Conservation (phyloP, 78 protist genomes). For the Mantamonas sphyraenae region DNA sequence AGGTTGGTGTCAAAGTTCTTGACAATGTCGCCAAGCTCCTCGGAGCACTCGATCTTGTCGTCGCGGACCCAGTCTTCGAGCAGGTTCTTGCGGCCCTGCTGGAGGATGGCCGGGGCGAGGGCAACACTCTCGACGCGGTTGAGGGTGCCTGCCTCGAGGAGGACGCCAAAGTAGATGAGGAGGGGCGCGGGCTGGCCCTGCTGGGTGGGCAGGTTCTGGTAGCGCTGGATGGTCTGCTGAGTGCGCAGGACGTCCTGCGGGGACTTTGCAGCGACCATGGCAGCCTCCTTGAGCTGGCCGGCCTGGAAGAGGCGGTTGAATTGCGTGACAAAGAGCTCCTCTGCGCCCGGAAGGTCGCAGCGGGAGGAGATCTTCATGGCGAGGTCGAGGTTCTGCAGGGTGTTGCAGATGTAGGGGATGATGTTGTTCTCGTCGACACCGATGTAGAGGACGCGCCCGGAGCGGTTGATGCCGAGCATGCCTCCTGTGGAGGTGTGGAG, state of each 20-base stretch:
- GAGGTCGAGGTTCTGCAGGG: constrained; percentile 64
- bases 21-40: constrained; percentile 94
- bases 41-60: constrained; percentile 92
- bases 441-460: constrained; percentile 75
- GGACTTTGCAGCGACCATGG: constrained; percentile 79
- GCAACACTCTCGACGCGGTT: constrained; percentile 90
- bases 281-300: constrained; percentile 81
- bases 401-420: constrained; percentile 72
- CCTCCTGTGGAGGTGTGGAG: constrained; percentile 64
- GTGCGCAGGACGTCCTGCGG: constrained; percentile 85
- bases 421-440: constrained; percentile 78
- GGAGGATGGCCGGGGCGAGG: constrained; percentile 85
- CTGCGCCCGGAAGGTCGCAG: constrained; percentile 91
- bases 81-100: constrained; percentile 69
- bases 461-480: constrained; percentile 78
- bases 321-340: constrained; percentile 69
- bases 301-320: constrained; percentile 64
- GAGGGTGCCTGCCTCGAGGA: constrained; percentile 85
- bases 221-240: constrained; percentile 75
- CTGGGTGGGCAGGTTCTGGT: constrained; percentile 63
- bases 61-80: constrained; percentile 90
- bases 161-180: constrained; percentile 85
- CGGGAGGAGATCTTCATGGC: constrained; percentile 84
- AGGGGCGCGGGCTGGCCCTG: constrained; percentile 79
- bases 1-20: constrained; percentile 50